Evolutionary conservation across 495 filamentous ascomycete species (phyloP), one percentile per base, ranked within the genome.

Genomic region (Neurospora sp.): DNA sequence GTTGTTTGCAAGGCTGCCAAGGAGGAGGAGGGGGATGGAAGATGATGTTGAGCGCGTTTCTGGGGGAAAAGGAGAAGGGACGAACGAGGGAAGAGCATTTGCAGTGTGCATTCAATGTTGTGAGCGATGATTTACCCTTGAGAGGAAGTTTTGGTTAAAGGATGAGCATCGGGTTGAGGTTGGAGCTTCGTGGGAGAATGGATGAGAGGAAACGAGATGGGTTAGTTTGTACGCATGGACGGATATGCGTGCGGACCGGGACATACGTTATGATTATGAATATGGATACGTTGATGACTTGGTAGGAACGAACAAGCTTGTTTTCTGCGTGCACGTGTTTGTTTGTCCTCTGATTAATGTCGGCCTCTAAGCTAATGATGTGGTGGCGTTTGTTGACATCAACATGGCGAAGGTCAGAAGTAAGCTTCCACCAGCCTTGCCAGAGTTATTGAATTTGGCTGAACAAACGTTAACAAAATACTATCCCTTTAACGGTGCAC

Each of bases 1-100:
- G 88, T 89, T 10, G 87, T 91, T 40, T 93, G 91, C 80, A 83
- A 69, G 31, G 53, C 53, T 61, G 53, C 53, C 3, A 72, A 68
- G 40, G 71, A 46, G 72, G 66, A 73, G 69, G 74, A 59, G 5
- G 53, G 27, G 10, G 22, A 31, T 11, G 53, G 20, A 31, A 61
- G 46, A 22, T 53, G 46, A 53, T 20, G 46, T 22, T 22, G 20
- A n/a, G 11, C 8, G 10, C 46, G 7, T 18, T 18, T 46, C 16
- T n/a, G 42, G 42, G 6, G 18, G 18, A n/a, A 16, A 42, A 14
- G 40, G 40, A 41, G 40, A 16, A 5, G 18, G 18, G 42, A 18
- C 14, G 12, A 0, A 18, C 14, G 12, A 0, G 14, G 40, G 18
- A 46, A 20, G 3, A 20, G 9, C 20, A 22, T 22, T 22, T 12